Evolutionary conservation across 2,329 filamentous ascomycete genomes (phyloP).

Genomic region (Botrytis fragariae): DNA sequence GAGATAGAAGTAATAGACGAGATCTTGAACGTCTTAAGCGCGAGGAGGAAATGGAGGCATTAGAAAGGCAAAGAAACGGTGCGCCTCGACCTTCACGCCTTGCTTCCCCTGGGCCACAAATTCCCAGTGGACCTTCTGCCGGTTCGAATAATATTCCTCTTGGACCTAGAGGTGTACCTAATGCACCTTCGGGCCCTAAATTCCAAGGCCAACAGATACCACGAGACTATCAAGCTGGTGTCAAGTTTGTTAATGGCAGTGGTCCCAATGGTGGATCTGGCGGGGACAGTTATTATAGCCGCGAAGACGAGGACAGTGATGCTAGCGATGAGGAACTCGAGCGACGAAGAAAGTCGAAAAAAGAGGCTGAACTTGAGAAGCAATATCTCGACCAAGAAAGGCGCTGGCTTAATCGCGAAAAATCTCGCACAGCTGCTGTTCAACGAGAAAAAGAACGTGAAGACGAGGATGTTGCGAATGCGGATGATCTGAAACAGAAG

Average conservation of each 20-base stretch:
- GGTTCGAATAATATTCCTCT: conserved; percentile 74
- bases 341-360: conserved; percentile 66
- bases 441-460: conserved; percentile 82
- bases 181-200: conserved; percentile 72
- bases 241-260: conserved; percentile 80
- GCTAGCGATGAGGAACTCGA: conserved; percentile 86
- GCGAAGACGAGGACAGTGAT: conserved; percentile 82
- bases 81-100: conserved; percentile 64
- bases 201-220: conserved; percentile 61
- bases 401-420: conserved; percentile 87
- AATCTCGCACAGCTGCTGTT: conserved; percentile 76
- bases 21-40: conserved; percentile 83
- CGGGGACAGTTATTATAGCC: conserved; percentile 51
- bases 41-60: conserved; percentile 89
- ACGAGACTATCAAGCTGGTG: conserved; percentile 70
- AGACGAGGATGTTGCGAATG: conserved; percentile 66
- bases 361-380: conserved; percentile 73
- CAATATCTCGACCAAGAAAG: conserved; percentile 81
- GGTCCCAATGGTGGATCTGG: conserved; percentile 56
- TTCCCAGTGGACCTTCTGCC: conserved; percentile 57
- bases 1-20: conserved; percentile 83
- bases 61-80: conserved; percentile 73
- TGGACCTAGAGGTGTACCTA: conserved; percentile 68
- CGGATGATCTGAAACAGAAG: conserved; percentile 61
- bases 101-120: conserved; percentile 60